Base-by-base conservation (phyloP, 371 early-diverging fungal genomes). In the Haplosporangium sp. region DNA sequence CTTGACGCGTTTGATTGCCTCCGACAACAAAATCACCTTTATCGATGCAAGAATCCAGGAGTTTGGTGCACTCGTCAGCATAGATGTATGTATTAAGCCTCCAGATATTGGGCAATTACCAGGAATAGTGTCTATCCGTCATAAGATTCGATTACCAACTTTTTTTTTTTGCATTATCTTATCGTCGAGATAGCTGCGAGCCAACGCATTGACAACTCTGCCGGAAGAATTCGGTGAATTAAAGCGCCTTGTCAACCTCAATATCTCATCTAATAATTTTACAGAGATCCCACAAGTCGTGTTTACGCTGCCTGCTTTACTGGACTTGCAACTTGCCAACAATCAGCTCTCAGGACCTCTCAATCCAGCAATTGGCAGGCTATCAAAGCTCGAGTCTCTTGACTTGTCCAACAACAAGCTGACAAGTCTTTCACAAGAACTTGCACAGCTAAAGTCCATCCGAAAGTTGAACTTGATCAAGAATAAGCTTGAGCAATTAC, bases 361-460 rank as follows among this genome's bases (percentile, higher is more conserved):
- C 48, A 78, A 85, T n/a, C 38, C 81, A 5, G 63, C 63, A n/a
- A 82, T 85, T 37, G 73, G 79, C 7, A 61, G 74, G 2, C 59
- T 87, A 19, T 52, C 53, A 15, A 81, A 72, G 17, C 72, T 90
- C 7, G 90, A 90, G 63, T 53, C 75, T 0, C 86, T 95, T 70
- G 89, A 94, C 65, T 71, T 95, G 6, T 87, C 91, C 1, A 76
- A 87, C 45, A 96, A 96, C 72, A 70, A 84, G 37, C 66, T 96
- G 17, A 56, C 83, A 2, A 71, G 53, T 5, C 45, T 90, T 15
- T 89, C 93, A 8, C 81, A 75, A 13, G 90, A 86, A 4, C 74
- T 89, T n/a, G 72, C 82, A 7, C 72, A 85, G 10, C 69, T 89
- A 44, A 67, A 73, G 52, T 66, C 75, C 7, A 73, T 93, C 27